These are phyloP conservation scores for Blastocladiella britannica DNA, from an alignment of 192 early-diverging fungal species.

Conservation along the genomic window DNA sequence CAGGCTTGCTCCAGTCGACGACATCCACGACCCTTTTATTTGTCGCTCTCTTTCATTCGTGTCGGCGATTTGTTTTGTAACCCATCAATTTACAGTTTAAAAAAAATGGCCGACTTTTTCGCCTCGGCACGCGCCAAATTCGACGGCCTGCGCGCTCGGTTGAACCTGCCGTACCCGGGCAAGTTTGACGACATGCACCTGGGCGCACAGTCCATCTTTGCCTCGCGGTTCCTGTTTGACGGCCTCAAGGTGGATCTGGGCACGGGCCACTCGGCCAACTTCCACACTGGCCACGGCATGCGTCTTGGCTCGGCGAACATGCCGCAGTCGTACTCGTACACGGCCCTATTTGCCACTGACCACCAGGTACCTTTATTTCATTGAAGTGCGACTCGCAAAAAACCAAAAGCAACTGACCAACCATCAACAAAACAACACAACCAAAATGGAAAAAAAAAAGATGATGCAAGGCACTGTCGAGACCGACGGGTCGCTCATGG, in stretches of 20 bases:
- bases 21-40: too few species aligned
- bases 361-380: constrained; percentile 20
- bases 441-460: too few species aligned
- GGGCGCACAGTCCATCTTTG: constrained; percentile 63
- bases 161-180: constrained; percentile 59
- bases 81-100: not conserved
- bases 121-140: not conserved
- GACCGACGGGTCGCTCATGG: constrained; percentile 69
- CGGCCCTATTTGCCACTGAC: constrained; percentile 59
- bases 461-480: constrained; percentile 89
- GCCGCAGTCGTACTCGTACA: constrained; percentile 82
- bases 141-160: constrained; percentile 1
- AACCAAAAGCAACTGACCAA: too few species aligned
- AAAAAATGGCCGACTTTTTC: not conserved
- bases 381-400: too few species aligned
- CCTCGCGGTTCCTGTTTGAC: constrained; percentile 76
- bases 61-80: not conserved
- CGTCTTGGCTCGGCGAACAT: constrained; percentile 56
- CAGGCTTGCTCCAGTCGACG: too few species aligned
- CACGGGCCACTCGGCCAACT: constrained; percentile 80
- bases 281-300: constrained; percentile 86
- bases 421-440: too few species aligned
- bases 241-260: constrained; percentile 85
- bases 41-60: too few species aligned
- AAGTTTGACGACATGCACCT: constrained; percentile 59